A percentile compares a stretch with the other conserved stretches of the same genome.
Conservation (phyloP, 2,329 filamentous ascomycete genomes). For the Calonectria henricotiae region DNA sequence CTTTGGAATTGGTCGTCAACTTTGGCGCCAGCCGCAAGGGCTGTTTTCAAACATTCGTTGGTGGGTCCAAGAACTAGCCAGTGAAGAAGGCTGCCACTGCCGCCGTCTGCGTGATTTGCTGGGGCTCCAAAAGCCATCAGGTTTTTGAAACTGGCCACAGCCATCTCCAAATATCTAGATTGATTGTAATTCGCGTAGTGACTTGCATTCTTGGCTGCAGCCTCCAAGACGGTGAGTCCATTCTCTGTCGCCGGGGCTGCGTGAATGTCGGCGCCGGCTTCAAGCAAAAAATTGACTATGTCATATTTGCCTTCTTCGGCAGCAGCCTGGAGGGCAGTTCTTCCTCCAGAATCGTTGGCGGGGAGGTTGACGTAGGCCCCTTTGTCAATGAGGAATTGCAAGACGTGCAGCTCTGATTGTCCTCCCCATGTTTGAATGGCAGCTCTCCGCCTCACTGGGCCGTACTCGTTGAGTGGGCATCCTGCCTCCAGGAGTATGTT, state of each 20-base stretch:
- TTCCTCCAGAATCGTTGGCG: neutral
- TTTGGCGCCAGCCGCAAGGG: neutral
- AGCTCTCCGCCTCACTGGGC: neutral
- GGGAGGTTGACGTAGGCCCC: slow-evolving; percentile 17
- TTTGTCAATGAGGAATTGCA: neutral
- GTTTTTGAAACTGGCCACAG: neutral
- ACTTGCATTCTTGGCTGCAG: neutral
- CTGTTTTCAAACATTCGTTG: neutral
- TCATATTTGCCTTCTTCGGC: neutral
- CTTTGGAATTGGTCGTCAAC: neutral
- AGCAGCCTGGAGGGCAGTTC: slow-evolving; percentile 15
- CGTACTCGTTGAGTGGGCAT: slow-evolving; percentile 10
- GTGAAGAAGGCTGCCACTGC: neutral
- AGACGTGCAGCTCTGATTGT: neutral
- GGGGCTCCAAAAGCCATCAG: slow-evolving; percentile 1
- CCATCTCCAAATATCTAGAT: too few relatives aligned
- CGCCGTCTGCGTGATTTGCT: neutral
- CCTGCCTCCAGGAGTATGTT: neutral
- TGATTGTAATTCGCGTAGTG: too few relatives aligned
- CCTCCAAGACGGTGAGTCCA: slow-evolving; percentile 19
- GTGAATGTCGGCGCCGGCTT: neutral
- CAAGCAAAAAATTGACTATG: neutral
- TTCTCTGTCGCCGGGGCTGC: neutral
- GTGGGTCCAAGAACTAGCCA: neutral
- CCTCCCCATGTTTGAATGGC: neutral